Evolutionary conservation across 2,329 filamentous ascomycete species (phyloP), one percentile per base, ranked within the genome.

Genomic region (Neofusicoccum sp.): DNA sequence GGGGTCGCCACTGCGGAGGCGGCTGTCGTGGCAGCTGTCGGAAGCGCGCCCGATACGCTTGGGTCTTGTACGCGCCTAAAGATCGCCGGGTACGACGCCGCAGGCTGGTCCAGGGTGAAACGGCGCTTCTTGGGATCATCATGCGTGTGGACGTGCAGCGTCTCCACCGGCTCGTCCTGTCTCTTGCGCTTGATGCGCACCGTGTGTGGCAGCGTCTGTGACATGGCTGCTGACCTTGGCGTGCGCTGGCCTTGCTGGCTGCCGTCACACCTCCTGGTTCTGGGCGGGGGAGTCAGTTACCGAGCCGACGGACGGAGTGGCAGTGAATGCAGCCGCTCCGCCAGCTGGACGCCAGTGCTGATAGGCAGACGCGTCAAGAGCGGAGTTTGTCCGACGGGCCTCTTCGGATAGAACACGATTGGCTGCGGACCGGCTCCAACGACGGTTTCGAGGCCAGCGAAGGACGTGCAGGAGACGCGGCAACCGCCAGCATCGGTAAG

Each of bases 101-200:
- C 61, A 38, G 51, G 60, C 61, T 57, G 61, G 31, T 49, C 28
- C 16, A 47, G 36, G 26, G 48, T 61, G 49, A 56, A 45, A 33
- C 59, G 59, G 31, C 58, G 58, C 49, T 61, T 61, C 30, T 44
- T 51, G 26, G 49, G 43, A 45, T 61, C 59, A 4, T 61, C 62
- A 14, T 56, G 63, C 33, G 49, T 62, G 43, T 56, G 51, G 43
- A 67, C 67, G 53, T 78, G 82, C 79, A 84, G 73, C 24, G 79
- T 77, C 63, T 85, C 82, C n/a, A 84, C 78, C 3, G 83, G 81
- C 49, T 82, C 80, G 58, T 85, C 82, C 60, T 80, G 78, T 60
- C 82, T 79, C 65, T 83, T 81, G 60, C 83, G 78, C 72, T 85
- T 86, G 68, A 86, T 61, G 49, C 59, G 59, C 59, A 61, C 59